Evolutionary conservation across 148 eudicot species (phyloP).

Genomic region (Chenopodium quinoa): DNA sequence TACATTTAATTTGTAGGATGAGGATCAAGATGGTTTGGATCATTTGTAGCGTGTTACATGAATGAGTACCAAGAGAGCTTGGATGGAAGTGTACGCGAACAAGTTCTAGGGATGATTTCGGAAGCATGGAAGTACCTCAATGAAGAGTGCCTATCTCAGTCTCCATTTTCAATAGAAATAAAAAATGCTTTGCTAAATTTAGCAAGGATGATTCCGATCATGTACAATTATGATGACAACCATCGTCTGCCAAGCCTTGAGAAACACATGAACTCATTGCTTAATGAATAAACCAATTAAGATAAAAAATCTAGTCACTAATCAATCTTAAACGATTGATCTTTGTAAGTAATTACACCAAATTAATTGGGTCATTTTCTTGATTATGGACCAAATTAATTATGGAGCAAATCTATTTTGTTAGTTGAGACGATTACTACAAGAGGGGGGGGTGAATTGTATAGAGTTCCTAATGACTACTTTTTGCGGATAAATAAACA

Average conservation of each 20-base stretch:
- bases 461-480: no score
- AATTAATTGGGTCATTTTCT: no score
- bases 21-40: constrained; percentile 40
- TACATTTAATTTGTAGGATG: constrained; percentile 30
- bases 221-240: constrained; percentile 33
- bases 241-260: constrained; percentile 27
- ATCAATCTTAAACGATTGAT: no score
- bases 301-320: no score
- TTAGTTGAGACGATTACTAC: no score
- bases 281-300: background rate
- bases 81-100: constrained; percentile 20
- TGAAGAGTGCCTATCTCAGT: constrained; percentile 21
- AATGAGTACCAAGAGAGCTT: constrained; percentile 29
- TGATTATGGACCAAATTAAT: no score
- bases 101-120: constrained; percentile 30
- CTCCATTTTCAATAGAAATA: constrained; percentile 28
- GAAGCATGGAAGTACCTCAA: constrained; percentile 42
- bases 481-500: no score
- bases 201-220: constrained; percentile 39
- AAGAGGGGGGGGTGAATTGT: no score
- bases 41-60: constrained; percentile 33
- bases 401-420: no score
- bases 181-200: constrained; percentile 28
- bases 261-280: constrained; percentile 28
- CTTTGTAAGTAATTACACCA: no score